Evolutionary conservation across 495 filamentous ascomycete species (phyloP), one percentile per base, ranked within the genome.

Genomic region (Penicillium goetzii): DNA sequence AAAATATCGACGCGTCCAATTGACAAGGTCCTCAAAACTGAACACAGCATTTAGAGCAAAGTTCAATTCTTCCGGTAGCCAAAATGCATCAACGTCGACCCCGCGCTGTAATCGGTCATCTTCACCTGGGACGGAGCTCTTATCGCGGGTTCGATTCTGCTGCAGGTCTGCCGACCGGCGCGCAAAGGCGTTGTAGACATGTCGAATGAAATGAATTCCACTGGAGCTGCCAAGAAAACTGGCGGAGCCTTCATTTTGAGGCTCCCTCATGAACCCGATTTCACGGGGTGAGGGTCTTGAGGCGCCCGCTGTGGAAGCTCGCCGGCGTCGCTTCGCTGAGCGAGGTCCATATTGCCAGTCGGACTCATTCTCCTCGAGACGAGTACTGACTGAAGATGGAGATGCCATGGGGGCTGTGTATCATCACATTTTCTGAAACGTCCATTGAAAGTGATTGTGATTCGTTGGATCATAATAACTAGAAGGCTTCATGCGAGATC

Each of bases 201-300:
- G 75, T 10, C 77, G 76, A 40, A 83, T 77, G 50, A 84, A 81
- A 56, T 82, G 74, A 17, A 84, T 82, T 2, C 81, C 81, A 58
- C 81, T 83, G n/a, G 75, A 80, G 54, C 81, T 83, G 23, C 81
- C 81, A 30, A 83, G 63, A 50, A 81, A 81, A 9, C 67, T 77
- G 23, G 76, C 76, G 21, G 76, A 77, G 1, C 71, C 70, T 33
- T 78, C 62, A 40, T 69, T 69, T 23, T 65, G 68, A 28, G 73
- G 67, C 55, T 77, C 77, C 54, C 77, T 71, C 77, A 80, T 80
- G 34, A 75, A 68, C 25, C 77, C 77, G 52, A 78, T 67, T 45
- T 80, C 77, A 45, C 76, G 77, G 36, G 69, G 72, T 41, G 72
- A 73, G 12, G 66, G 68, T 43, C 58, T 50, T 25, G 66, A 62